Base-by-base conservation (phyloP, 2,329 filamentous ascomycete genomes). In the Coleophoma cylindrospora region DNA sequence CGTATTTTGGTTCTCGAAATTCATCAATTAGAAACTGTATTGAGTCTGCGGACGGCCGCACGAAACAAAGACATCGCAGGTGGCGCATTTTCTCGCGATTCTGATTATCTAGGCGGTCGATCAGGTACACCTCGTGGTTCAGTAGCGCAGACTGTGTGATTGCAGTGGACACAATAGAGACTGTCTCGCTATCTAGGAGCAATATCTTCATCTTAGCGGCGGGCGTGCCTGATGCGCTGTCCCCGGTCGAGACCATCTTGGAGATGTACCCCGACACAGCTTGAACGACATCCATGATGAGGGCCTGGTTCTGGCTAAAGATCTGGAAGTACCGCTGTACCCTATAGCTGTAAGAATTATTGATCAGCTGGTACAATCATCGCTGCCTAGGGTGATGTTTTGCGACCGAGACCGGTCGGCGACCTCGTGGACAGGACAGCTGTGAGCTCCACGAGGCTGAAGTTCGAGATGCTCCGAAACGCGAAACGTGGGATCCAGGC, bases 161-260 rank as follows among this genome's bases (percentile, higher is more conserved):
- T 49, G 94, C 91, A 5, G 91, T 95, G 10, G 95, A 99, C 17
- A 96, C 84, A 59, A 97, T 95, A 14, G 89, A 83, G 19, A 97
- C 86, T 58, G 94, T 99, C 70, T 97, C 94, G 71, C 83, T 86
- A 70, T 99, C 94, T 61, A 99, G 76, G 56, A 99, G 75, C 50
- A 99, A 75, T 54, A 97, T 94, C 83, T 99, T 99, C 94, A 99
- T 99, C 76, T 96, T 97, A 40, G 89, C 81, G 19, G 89, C 85
- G 46, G 85, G 77, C 41, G 82, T 79, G 53, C 81, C 80, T 40
- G 77, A 71, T 45, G 82, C 76, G 64, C 74, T 77, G 71, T 96
- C 91, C 64, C 89, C 89, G 57, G 83, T 83, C 58, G 89, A 87
- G 68, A 97, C 85, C 83, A 99, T 96, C 80, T 91, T 96, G 68